Percentiles rank a stretch among this genome's conserved stretches.
Evolutionary conservation across 2,329 filamentous ascomycete genomes (phyloP).

Genomic region (Capronia americana): DNA sequence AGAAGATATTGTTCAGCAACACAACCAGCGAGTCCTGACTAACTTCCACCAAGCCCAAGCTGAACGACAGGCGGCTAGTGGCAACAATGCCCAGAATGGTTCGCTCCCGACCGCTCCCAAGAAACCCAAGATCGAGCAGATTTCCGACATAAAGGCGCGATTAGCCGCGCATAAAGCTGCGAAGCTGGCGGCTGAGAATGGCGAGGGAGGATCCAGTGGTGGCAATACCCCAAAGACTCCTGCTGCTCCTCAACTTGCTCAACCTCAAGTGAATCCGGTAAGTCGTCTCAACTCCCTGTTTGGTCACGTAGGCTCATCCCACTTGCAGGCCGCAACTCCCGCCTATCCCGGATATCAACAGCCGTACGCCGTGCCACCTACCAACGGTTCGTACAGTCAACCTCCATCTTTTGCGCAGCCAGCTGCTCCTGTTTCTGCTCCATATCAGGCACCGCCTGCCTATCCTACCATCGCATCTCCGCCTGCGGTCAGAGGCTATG

Average conservation of each 20-base stretch:
- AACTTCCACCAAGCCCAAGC: constrained; percentile 86
- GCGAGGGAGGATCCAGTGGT: constrained; percentile 62
- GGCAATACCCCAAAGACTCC: constrained; percentile 62
- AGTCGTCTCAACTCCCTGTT: constrained; percentile 44
- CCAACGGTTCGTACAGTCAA: constrained; percentile 38
- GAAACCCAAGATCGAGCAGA: constrained; percentile 73
- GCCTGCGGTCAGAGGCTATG: constrained; percentile 28
- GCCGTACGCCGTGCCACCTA: constrained; percentile 34
- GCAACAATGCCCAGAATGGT: constrained; percentile 77
- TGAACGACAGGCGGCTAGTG: constrained; percentile 79
- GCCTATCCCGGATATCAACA: constrained; percentile 37
- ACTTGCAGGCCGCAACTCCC: constrained; percentile 28
- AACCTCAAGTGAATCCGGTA: constrained; percentile 49
- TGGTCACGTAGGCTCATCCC: constrained; percentile 16
- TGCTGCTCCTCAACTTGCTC: constrained; percentile 53
- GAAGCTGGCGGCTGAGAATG: constrained; percentile 62
- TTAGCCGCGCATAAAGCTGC: constrained; percentile 77
- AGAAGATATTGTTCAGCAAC: constrained; percentile 78
- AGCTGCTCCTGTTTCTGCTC: constrained; percentile 26
- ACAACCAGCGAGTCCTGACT: constrained; percentile 84
- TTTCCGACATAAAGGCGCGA: constrained; percentile 79
- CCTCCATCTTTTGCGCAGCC: constrained; percentile 34
- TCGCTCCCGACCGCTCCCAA: constrained; percentile 56
- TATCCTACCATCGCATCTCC: constrained; percentile 30
- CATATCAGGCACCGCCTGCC: constrained; percentile 26